Percentiles rank a stretch among this genome's conserved stretches.
Conservation (phyloP, 2,329 filamentous ascomycete species). For the Xylariaceae sp. region DNA sequence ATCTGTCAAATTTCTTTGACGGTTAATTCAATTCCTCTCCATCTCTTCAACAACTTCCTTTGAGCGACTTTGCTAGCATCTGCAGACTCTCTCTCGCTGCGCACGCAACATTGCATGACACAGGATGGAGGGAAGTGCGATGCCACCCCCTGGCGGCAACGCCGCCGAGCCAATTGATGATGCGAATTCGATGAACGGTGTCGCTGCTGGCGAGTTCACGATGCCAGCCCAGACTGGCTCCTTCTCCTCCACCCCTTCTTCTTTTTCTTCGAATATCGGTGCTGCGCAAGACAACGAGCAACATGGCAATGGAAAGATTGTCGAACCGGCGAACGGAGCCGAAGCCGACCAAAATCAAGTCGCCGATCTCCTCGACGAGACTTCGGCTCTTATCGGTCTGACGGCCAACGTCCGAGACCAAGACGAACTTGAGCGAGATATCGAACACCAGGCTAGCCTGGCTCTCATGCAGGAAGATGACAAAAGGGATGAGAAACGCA, state of each 20-base stretch:
- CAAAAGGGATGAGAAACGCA: slow-evolving; percentile 57
- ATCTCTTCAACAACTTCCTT: no score
- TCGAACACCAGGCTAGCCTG: slow-evolving; percentile 58
- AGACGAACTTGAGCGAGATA: slow-evolving; percentile 84
- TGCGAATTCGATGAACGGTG: not conserved
- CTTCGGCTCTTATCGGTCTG: slow-evolving; percentile 55
- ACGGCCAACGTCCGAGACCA: slow-evolving; percentile 74
- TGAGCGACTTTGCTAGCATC: no score
- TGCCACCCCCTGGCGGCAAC: not conserved
- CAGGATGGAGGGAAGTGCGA: slow-evolving; percentile 7
- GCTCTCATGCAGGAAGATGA: slow-evolving; percentile 58
- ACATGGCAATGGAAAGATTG: not conserved
- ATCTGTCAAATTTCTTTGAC: no score
- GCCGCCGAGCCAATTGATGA: not conserved
- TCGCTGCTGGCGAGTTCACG: not conserved
- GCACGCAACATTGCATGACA: not conserved
- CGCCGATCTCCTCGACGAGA: slow-evolving; percentile 45
- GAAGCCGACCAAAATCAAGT: not conserved
- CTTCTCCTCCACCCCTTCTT: not conserved
- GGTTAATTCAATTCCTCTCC: no score
- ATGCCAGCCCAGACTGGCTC: not conserved
- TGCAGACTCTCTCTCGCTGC: not conserved
- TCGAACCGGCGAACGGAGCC: not conserved
- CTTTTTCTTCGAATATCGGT: no score
- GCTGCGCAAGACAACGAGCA: not conserved